Conservation (phyloP, 2,329 filamentous ascomycete species). For the Phaeosphaeriaceae sp. region DNA sequence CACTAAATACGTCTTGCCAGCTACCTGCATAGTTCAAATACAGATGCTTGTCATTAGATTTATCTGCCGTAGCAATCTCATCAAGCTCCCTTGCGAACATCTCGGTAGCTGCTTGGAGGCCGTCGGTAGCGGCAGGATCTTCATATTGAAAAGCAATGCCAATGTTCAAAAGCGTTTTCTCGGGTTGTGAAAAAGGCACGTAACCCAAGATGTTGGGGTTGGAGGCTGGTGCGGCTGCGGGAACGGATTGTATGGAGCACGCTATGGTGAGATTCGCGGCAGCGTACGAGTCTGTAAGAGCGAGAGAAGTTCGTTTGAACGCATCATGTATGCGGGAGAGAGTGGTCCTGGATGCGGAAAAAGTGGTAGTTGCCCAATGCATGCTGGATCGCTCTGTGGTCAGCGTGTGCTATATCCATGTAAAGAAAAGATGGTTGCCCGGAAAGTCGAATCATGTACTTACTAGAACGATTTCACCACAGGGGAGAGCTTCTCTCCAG, state of each 20-base stretch:
- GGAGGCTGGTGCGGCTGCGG: slow-evolving; percentile 1
- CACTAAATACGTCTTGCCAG: slow-evolving; percentile 6
- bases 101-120: neutral
- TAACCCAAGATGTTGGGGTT: slow-evolving; percentile 11
- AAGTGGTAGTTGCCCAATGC: neutral
- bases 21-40: slow-evolving; percentile 35
- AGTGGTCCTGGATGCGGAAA: neutral
- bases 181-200: neutral
- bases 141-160: neutral
- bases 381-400: neutral
- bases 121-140: neutral
- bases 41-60: slow-evolving; percentile 2
- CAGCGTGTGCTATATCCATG: too few relatives aligned
- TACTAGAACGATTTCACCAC: neutral
- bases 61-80: neutral
- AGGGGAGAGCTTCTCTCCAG: neutral
- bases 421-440: too few relatives aligned
- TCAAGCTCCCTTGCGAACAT: neutral
- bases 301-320: neutral
- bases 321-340: neutral
- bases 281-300: neutral
- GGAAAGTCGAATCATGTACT: neutral
- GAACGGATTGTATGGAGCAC: slow-evolving; percentile 10
- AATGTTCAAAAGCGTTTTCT: neutral
- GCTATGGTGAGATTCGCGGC: slow-evolving; percentile 8